phyloP scores from a whole-genome alignment of 345 rosid genomes.

The Excoecaria cochinchinensis region DNA sequence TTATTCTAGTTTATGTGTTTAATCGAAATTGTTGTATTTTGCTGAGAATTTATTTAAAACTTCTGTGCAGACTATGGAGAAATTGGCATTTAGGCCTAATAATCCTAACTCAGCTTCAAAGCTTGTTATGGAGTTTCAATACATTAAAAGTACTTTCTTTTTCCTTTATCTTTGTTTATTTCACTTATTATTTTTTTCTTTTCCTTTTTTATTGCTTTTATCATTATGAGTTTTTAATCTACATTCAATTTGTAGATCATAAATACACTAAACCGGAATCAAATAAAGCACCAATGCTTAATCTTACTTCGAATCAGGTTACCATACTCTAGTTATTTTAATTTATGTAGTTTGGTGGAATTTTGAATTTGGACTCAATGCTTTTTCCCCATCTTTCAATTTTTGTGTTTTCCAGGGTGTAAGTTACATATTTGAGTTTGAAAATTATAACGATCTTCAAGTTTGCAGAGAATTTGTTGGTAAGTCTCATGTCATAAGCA shows the following conservation, averaged over 20 bases:
- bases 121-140: conserved; percentile 63
- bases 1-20: background rate
- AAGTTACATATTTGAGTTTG: conserved; percentile 82
- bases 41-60: background rate
- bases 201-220: background rate
- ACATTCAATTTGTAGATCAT: conserved; percentile 46
- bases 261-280: conserved; percentile 79
- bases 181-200: background rate
- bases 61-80: conserved; percentile 51
- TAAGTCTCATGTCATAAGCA: conserved; percentile 31
- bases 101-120: conserved; percentile 64
- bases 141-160: conserved; percentile 51
- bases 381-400: background rate
- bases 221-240: conserved; percentile 12
- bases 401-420: conserved; percentile 46
- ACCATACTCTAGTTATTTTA: background rate
- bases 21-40: background rate
- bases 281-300: conserved; percentile 83
- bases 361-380: background rate
- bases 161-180: background rate
- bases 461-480: conserved; percentile 77
- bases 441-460: conserved; percentile 69
- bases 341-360: background rate
- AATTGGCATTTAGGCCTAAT: conserved; percentile 58
- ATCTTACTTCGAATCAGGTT: conserved; percentile 75